Evolutionary conservation across 805 yeast genomes (phyloP).

Genomic region (Zygosaccharomyces gambellarensis): DNA sequence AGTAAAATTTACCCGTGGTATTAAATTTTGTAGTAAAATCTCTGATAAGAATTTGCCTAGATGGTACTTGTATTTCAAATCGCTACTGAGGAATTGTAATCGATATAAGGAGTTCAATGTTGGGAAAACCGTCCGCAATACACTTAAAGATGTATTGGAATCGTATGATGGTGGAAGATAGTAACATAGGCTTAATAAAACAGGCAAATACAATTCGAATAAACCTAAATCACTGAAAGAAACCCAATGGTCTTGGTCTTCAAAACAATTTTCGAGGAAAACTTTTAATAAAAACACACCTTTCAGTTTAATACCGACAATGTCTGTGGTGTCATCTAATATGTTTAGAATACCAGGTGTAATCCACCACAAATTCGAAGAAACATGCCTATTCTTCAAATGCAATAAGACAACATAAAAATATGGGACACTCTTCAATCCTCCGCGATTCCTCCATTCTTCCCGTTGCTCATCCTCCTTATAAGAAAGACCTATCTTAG

Average conservation of each 20-base stretch:
- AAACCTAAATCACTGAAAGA: conserved; percentile 26
- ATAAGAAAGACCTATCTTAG: conserved; percentile 17
- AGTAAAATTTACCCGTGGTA: conserved; percentile 26
- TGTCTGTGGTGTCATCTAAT: conserved; percentile 29
- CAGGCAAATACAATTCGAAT: conserved; percentile 24
- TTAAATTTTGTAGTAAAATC: conserved; percentile 22
- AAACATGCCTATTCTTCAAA: conserved; percentile 18
- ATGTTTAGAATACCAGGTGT: conserved; percentile 32
- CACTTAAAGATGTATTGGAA: conserved; percentile 13
- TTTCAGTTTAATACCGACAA: conserved; percentile 21
- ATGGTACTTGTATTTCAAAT: conserved; percentile 6
- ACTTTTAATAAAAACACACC: conserved; percentile 24
- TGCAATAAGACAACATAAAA: conserved; percentile 20
- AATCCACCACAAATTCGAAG: conserved; percentile 33
- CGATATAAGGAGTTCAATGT: conserved; percentile 20
- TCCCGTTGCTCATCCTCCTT: conserved; percentile 20
- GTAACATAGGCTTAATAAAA: conserved; percentile 25
- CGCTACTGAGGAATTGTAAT: conserved; percentile 11
- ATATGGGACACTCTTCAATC: conserved; percentile 24
- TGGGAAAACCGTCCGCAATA: conserved; percentile 23
- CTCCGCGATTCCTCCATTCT: conserved; percentile 25
- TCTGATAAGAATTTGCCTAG: conserved; percentile 23
- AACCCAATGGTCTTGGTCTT: conserved; percentile 18
- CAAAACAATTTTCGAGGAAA: conserved; percentile 19
- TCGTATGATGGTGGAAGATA: conserved; percentile 28